Evolutionary conservation across 2,329 filamentous ascomycete genomes (phyloP).

Genomic region (Hymenoscyphus occultus): DNA sequence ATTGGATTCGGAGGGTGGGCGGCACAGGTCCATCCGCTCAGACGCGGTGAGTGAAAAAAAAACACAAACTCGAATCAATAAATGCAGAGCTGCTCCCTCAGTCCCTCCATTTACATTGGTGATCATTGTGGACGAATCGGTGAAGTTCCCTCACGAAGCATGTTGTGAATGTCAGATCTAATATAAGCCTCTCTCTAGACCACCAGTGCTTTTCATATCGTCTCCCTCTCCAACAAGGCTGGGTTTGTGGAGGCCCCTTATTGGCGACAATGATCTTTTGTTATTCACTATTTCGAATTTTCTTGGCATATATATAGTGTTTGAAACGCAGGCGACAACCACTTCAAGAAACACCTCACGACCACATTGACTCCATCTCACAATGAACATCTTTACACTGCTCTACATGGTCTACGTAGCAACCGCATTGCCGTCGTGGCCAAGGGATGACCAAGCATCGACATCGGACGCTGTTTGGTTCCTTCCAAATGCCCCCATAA

Average conservation of each 20-base stretch:
- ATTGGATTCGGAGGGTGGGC: conserved; percentile 3
- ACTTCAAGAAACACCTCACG: neutral
- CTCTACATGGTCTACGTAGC: conserved; percentile 5
- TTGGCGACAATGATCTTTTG: neutral
- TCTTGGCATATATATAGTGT: conserved; percentile 2
- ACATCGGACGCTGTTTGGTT: conserved; percentile 18
- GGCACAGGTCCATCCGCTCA: conserved; percentile 8
- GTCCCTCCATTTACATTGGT: neutral
- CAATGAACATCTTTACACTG: conserved; percentile 12
- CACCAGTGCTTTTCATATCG: neutral
- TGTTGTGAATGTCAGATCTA: neutral
- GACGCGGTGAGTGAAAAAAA: conserved; percentile 6
- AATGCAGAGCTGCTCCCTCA: neutral
- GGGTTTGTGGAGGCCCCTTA: conserved; percentile 4
- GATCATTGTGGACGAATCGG: conserved; percentile 9
- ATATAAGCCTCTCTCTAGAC: neutral
- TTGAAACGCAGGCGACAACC: neutral
- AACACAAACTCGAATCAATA: conserved; percentile 5
- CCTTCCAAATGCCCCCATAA: conserved; percentile 19
- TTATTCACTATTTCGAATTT: conserved; percentile 1
- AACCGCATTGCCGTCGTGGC: conserved; percentile 9
- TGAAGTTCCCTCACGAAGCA: conserved; percentile 7
- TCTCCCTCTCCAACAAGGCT: neutral
- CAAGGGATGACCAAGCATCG: neutral
- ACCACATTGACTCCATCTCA: conserved; percentile 21